A percentile compares a stretch with the other conserved stretches of the same genome.
Conservation (phyloP, 805 yeast species). For the Lipomyces japonicus region DNA sequence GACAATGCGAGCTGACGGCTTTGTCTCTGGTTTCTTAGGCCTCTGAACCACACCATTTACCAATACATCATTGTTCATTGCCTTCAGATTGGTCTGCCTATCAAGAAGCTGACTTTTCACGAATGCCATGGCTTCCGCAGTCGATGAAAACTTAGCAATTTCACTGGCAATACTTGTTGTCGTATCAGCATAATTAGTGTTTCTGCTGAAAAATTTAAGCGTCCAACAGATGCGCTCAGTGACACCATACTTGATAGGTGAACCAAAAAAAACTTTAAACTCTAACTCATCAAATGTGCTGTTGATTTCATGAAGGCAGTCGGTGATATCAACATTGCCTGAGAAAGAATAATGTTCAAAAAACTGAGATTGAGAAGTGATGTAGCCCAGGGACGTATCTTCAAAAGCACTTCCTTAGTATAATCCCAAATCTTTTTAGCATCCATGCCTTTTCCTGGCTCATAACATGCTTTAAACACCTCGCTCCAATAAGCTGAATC, state of each 20-base stretch:
- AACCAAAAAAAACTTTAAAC: too few species aligned
- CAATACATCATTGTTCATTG: not conserved
- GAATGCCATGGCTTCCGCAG: not conserved
- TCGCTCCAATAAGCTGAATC: not conserved
- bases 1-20: not conserved
- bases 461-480: not conserved
- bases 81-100: not conserved
- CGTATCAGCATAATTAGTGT: too few species aligned
- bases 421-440: not conserved
- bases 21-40: not conserved
- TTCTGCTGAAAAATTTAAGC: too few species aligned
- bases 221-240: too few species aligned
- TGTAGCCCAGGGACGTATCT: not conserved
- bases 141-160: not conserved
- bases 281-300: not conserved
- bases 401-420: not conserved
- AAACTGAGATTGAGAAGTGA: not conserved
- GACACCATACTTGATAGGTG: too few species aligned
- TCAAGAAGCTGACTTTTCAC: not conserved
- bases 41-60: not conserved
- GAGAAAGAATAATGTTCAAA: not conserved
- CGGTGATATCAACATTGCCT: not conserved
- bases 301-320: not conserved
- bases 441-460: not conserved
- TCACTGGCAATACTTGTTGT: too few species aligned